Conservation (phyloP, 2,329 filamentous ascomycete genomes). For the Cadophora luteo-olivacea region DNA sequence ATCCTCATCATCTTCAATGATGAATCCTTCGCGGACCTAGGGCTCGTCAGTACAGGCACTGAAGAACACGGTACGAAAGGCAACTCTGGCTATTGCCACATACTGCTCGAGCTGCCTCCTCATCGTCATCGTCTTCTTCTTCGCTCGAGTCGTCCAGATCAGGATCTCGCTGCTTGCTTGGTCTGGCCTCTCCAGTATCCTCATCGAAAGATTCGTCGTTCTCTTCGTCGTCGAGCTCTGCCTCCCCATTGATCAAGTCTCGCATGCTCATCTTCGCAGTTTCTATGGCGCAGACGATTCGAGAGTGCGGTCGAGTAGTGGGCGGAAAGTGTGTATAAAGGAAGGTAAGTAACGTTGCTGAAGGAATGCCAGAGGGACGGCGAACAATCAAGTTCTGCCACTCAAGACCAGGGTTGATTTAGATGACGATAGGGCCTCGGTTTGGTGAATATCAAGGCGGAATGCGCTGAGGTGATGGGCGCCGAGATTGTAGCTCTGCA, state of each 20-base stretch:
- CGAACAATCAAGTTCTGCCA: neutral
- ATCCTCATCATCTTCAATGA: slow-evolving; percentile 83
- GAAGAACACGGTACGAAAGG: neutral
- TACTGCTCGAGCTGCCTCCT: slow-evolving; percentile 81
- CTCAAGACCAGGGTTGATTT: neutral
- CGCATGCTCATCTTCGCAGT: slow-evolving; percentile 68
- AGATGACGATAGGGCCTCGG: neutral
- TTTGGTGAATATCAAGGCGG: neutral
- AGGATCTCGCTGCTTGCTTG: slow-evolving; percentile 50
- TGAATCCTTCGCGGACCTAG: slow-evolving; percentile 92
- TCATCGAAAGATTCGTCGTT: slow-evolving; percentile 86
- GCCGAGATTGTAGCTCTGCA: neutral
- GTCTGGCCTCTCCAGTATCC: slow-evolving; percentile 67
- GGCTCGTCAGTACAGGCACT: slow-evolving; percentile 25
- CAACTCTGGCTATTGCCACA: slow-evolving; percentile 36
- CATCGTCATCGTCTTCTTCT: slow-evolving; percentile 91
- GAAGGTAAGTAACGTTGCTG: neutral
- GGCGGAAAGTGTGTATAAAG: neutral
- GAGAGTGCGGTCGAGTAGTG: neutral
- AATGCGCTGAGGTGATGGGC: neutral
- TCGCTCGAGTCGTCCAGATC: slow-evolving; percentile 84
- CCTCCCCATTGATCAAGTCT: slow-evolving; percentile 83
- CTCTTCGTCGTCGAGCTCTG: slow-evolving; percentile 84
- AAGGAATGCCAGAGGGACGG: neutral
- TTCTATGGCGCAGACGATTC: slow-evolving; percentile 16